A percentile compares a stretch with the other conserved stretches of the same genome.
Evolutionary conservation across 2,329 filamentous ascomycete species (phyloP).

Genomic region (Aspergillus awamori): DNA sequence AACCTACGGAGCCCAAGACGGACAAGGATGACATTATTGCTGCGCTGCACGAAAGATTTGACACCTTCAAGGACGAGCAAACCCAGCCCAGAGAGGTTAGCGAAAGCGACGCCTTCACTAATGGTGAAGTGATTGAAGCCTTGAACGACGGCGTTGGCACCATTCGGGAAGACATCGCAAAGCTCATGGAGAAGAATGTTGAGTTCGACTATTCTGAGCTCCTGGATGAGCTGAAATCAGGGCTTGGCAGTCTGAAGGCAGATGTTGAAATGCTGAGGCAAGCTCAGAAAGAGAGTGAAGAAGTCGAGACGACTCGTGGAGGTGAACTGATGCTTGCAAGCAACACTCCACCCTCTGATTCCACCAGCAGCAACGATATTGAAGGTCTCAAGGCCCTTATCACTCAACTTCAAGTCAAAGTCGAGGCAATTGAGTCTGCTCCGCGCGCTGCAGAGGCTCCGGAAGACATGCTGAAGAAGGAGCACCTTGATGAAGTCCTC

Average conservation of each 20-base stretch:
- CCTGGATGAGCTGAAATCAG: slow-evolving; percentile 81
- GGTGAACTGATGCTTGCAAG: slow-evolving; percentile 62
- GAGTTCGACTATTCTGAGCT: slow-evolving; percentile 90
- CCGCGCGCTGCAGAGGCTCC: slow-evolving; percentile 42
- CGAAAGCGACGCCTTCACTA: slow-evolving; percentile 57
- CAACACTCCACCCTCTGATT: slow-evolving; percentile 30
- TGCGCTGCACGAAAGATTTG: slow-evolving; percentile 47
- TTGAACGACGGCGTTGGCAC: slow-evolving; percentile 72
- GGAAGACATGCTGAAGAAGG: slow-evolving; percentile 49
- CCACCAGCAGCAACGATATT: slow-evolving; percentile 67
- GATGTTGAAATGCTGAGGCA: slow-evolving; percentile 81
- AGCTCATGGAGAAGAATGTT: slow-evolving; percentile 74
- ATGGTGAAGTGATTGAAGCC: slow-evolving; percentile 62
- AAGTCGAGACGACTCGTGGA: slow-evolving; percentile 55
- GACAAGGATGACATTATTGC: slow-evolving; percentile 66
- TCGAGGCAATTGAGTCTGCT: slow-evolving; percentile 70
- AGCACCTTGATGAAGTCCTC: slow-evolving; percentile 52
- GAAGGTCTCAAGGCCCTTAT: slow-evolving; percentile 85
- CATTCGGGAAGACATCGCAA: slow-evolving; percentile 73
- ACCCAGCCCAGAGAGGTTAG: slow-evolving; percentile 57
- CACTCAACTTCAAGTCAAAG: slow-evolving; percentile 77
- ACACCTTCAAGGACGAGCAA: slow-evolving; percentile 54
- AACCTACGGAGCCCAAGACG: slow-evolving; percentile 31
- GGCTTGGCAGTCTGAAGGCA: slow-evolving; percentile 71
- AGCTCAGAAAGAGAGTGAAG: slow-evolving; percentile 49